phyloP scores from a whole-genome alignment of 2,329 filamentous ascomycete species.

The Madurella fahalii region DNA sequence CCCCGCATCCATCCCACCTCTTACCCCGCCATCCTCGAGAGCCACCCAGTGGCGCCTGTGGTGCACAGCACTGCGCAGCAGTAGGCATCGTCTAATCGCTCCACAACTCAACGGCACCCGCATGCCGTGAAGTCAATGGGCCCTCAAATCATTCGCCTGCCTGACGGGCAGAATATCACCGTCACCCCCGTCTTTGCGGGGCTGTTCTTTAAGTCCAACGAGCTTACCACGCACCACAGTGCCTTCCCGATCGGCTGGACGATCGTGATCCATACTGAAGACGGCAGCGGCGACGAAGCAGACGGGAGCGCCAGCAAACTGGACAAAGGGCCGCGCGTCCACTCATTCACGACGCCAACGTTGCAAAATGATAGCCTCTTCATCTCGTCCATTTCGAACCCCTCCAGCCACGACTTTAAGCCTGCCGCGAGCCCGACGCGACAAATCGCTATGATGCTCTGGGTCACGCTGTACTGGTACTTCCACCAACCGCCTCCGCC shows the following conservation, averaged over 20 bases:
- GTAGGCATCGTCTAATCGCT: no score
- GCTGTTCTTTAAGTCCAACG: conserved; percentile 80
- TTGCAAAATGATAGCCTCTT: conserved; percentile 77
- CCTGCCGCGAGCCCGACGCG: conserved; percentile 75
- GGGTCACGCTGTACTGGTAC: conserved; percentile 94
- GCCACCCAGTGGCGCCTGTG: no score
- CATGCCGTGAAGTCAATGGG: conserved; percentile 22
- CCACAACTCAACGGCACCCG: neutral
- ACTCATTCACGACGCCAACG: conserved; percentile 70
- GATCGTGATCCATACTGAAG: conserved; percentile 72
- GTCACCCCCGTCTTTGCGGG: conserved; percentile 89
- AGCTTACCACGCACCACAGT: conserved; percentile 63
- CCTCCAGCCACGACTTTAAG: conserved; percentile 74
- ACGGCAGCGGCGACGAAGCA: conserved; percentile 19
- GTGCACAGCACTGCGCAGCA: neutral
- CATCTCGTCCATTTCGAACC: conserved; percentile 87
- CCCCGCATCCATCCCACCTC: no score
- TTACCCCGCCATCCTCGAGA: no score
- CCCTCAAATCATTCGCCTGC: conserved; percentile 60
- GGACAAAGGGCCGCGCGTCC: conserved; percentile 41
- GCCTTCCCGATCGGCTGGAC: conserved; percentile 87
- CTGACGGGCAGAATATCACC: conserved; percentile 80
- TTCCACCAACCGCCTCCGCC: conserved; percentile 81
- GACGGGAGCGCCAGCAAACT: conserved; percentile 8
- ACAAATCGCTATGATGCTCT: conserved; percentile 95